Base-by-base conservation (phyloP, 352 stramenopile genomes). In the Globisporangium yorkense region DNA sequence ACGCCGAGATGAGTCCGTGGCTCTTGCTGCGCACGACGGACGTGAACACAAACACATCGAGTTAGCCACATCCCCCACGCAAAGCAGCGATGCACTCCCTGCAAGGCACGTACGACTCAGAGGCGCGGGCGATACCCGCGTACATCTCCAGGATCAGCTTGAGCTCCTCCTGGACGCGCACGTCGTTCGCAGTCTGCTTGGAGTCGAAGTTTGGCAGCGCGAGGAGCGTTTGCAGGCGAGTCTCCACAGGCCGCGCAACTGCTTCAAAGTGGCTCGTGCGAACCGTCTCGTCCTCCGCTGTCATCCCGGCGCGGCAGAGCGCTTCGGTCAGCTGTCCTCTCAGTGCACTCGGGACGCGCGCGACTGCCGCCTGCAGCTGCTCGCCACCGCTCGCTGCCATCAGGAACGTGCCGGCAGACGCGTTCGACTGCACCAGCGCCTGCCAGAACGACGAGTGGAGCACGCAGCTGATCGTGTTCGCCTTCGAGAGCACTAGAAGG, bases 81-180 rank as follows among this genome's bases (percentile, higher is more conserved):
- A 40, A 37, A 37, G 9, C 33, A 37, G 6, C 9, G 33, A 37
- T 37, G 5, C 33, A 10, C 33, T 37, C 33, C 9, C 33, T 6
- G 5, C 33, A 6, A 43, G 12, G 24, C 9, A 77, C 71, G 54
- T 79, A 85, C 72, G 68, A 74, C 64, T 92, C 84, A 7, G 80
- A 70, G 0, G 84, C 87, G 21, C 81, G 81, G 15, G 81, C 84
- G 33, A 94, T 77, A 20, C 84, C 84, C 0, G 84, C 75, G 66
- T 91, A 91, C 64, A 92, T 70, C 43, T 92, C 84, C 10, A 94
- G 53, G 18, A 94, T 70, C 16, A 92, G 59, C 63, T 90, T 89
- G 1, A 91, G 66, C 44, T 94, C 80, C 66, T 89, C 77, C 37
- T 89, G 76, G 20, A 89, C 57, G 5, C 62, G 77, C 7, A 87